Percentiles rank a stretch among this genome's conserved stretches.
Evolutionary conservation across 495 filamentous ascomycete genomes (phyloP).

Genomic region (Hyaloscypha variabilis): DNA sequence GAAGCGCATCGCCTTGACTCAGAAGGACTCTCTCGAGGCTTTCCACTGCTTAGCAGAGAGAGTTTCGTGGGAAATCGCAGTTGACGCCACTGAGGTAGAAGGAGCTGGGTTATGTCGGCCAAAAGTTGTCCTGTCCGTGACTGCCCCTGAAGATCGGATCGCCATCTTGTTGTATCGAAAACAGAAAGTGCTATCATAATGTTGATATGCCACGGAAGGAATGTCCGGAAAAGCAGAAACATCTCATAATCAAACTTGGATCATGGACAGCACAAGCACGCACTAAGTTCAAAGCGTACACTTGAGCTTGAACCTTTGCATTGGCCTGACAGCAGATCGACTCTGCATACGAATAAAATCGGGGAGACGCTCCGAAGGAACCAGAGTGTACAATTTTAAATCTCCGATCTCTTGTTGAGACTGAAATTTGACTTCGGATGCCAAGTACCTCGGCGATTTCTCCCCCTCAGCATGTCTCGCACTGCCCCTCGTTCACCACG

Average conservation of each 20-base stretch:
- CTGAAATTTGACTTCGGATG: not conserved
- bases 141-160: not conserved
- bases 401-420: not conserved
- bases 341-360: too few relatives aligned
- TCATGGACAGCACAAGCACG: too few relatives aligned
- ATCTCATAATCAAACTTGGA: too few relatives aligned
- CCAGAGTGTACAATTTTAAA: not conserved
- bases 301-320: too few relatives aligned
- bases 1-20: not conserved
- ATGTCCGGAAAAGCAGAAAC: not conserved
- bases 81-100: not conserved
- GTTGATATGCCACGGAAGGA: not conserved
- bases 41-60: too few relatives aligned
- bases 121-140: not conserved
- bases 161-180: not conserved
- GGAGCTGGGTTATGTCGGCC: not conserved
- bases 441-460: not conserved
- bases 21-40: too few relatives aligned
- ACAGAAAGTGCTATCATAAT: not conserved
- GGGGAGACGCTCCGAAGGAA: not conserved
- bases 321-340: too few relatives aligned
- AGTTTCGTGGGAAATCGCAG: too few relatives aligned
- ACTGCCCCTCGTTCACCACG: not conserved
- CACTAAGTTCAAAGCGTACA: too few relatives aligned
- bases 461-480: too few relatives aligned